Base-by-base conservation (phyloP, 2,329 filamentous ascomycete genomes). In the Onygenales sp. region DNA sequence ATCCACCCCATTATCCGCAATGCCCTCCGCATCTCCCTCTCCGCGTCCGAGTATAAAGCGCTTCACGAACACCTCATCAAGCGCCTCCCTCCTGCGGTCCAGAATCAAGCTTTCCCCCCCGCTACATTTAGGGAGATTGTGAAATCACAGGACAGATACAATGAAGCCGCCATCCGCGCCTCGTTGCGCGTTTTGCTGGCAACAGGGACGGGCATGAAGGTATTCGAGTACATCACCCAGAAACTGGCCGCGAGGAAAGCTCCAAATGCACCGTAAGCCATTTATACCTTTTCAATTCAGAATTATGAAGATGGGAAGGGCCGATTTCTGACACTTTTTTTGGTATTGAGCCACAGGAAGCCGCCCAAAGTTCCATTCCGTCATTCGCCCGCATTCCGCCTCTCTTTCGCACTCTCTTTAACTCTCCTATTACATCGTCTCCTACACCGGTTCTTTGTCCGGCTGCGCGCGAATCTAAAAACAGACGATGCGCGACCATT, bases 401-500 rank as follows among this genome's bases (percentile, higher is more conserved):
- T 95, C 8, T 92, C 90, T 0, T 75, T 91, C 7, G 93, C 89
- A 0, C 78, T 96, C 11, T 91, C 90, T 13, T 80, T 87, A 2
- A 89, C 96, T 58, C 79, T 97, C 17, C 82, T 97, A 43, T 82
- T 95, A 56, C 93, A 98, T 68, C 84, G 93, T 33, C 77, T 95
- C 1, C 82, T 97, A 31, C 89, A 92, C 72, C 88, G 92, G 55
- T 95, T 97, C 76, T 87, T 97, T 62, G 81, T 81, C 31, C 82
- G 88, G 32, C 75, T 97, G 43, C 85, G 92, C 47, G 77, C 80
- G 1, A 88, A 89, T 58, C 77, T 98, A 3, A 82, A 94, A 42
- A 84, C 86, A 37, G 81, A 88, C n/a, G 81, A 88, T 53, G 89
- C 91, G 1, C 79, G 81, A 52, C 85, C 88, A 0, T 96, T 97